Conservation (phyloP, 805 yeast genomes). For the Candida dendrica region DNA sequence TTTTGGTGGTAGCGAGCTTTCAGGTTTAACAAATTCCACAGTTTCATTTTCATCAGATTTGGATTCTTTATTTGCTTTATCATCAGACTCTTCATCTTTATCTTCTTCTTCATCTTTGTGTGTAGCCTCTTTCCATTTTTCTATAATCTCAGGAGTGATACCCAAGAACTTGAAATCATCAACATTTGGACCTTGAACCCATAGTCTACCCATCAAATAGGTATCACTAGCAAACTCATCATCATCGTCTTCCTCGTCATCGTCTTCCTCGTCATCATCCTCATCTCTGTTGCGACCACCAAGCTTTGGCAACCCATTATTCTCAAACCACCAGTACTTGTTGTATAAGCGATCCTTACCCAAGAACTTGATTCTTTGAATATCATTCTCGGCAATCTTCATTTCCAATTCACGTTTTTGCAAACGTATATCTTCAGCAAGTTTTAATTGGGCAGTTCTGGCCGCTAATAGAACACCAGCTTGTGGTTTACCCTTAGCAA, state of each 20-base stretch:
- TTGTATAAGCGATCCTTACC: slow-evolving; percentile 84
- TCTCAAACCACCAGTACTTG: slow-evolving; percentile 94
- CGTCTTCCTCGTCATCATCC: slow-evolving; percentile 37
- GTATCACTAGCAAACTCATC: slow-evolving; percentile 44
- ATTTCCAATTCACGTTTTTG: slow-evolving; percentile 51
- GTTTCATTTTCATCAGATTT: slow-evolving; percentile 21
- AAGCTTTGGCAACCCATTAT: slow-evolving; percentile 65
- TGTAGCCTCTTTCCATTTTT: slow-evolving; percentile 20
- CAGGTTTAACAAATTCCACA: slow-evolving; percentile 10
- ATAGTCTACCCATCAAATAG: slow-evolving; percentile 74
- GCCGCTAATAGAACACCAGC: slow-evolving; percentile 36
- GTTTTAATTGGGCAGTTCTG: slow-evolving; percentile 31
- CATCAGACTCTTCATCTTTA: slow-evolving; percentile 13
- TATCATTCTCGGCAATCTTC: slow-evolving; percentile 60
- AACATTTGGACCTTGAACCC: slow-evolving; percentile 83
- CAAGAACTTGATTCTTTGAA: slow-evolving; percentile 65
- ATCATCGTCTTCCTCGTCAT: slow-evolving; percentile 31
- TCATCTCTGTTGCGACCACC: slow-evolving; percentile 27
- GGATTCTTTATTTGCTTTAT: slow-evolving; percentile 11
- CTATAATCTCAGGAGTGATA: slow-evolving; percentile 19
- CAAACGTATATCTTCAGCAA: slow-evolving; percentile 38
- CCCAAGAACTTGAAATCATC: slow-evolving; percentile 34
- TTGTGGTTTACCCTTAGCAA: slow-evolving; percentile 32
- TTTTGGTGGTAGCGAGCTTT: slow-evolving; percentile 11
- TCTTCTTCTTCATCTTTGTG: slow-evolving; percentile 20